phyloP scores from a whole-genome alignment of 2,329 filamentous ascomycete species.

The Aquanectria penicillioides region DNA sequence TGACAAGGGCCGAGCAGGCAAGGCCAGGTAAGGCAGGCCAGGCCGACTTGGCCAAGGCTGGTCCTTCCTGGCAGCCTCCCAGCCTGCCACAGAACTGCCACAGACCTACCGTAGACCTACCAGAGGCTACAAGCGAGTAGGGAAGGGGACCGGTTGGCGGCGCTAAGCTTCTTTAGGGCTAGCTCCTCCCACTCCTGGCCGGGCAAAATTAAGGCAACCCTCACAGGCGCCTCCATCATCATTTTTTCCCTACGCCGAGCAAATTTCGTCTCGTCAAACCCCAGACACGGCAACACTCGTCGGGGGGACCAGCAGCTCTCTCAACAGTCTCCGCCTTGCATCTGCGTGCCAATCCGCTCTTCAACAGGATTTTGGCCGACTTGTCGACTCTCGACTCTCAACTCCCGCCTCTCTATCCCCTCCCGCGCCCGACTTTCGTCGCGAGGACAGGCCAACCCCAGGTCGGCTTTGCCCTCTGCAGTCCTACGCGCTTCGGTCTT shows the following conservation, averaged over 20 bases:
- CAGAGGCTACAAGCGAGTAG: constrained; percentile 35
- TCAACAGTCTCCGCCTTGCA: constrained; percentile 33
- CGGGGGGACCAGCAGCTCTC: constrained; percentile 46
- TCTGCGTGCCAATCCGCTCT: constrained; percentile 20
- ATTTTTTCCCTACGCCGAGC: constrained; percentile 53
- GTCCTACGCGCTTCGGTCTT: constrained; percentile 52
- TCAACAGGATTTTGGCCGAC: background rate
- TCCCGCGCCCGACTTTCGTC: constrained; percentile 4
- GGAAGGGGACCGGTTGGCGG: constrained; percentile 28
- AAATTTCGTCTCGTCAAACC: constrained; percentile 56
- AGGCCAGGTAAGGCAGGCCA: too few species aligned
- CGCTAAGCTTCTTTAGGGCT: constrained; percentile 42
- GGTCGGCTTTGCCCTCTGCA: constrained; percentile 44
- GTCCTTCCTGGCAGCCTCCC: too few species aligned
- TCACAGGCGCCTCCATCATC: constrained; percentile 49
- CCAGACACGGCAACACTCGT: constrained; percentile 54
- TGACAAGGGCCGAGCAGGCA: constrained; percentile 16
- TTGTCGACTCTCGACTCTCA: constrained; percentile 1
- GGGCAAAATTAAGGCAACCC: constrained; percentile 58
- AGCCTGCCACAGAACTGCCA: constrained; percentile 2
- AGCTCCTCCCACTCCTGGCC: constrained; percentile 54
- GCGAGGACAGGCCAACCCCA: constrained; percentile 40
- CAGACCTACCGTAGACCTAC: constrained; percentile 25
- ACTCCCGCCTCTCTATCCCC: constrained; percentile 25
- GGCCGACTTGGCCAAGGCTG: too few species aligned